Percentiles rank a stretch among this genome's conserved stretches.
Evolutionary conservation across 2,329 filamentous ascomycete genomes (phyloP).

Genomic region (Penicillium olsonii): DNA sequence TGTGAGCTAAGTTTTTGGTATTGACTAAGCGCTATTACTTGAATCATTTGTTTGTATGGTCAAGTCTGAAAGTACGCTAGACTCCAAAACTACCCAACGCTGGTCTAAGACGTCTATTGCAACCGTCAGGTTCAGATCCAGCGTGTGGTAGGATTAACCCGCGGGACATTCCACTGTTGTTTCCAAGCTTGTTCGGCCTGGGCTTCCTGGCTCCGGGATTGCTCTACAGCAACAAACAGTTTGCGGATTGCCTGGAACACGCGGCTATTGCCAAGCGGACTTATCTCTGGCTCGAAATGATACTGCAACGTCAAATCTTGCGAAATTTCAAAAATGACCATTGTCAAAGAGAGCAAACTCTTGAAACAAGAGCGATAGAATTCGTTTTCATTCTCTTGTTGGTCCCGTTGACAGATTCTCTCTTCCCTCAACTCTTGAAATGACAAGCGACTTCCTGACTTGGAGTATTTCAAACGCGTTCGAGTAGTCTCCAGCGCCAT

Average conservation of each 20-base stretch:
- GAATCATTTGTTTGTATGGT: no score
- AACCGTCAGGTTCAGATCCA: no score
- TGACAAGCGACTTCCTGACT: slow-evolving; percentile 3
- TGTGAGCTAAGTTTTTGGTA: no score
- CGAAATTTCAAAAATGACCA: background rate
- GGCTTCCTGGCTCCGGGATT: slow-evolving; percentile 8
- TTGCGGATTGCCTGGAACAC: slow-evolving; percentile 1
- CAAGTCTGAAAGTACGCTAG: no score
- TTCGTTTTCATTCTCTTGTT: slow-evolving; percentile 14
- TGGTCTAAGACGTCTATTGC: no score
- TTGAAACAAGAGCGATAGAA: slow-evolving; percentile 12
- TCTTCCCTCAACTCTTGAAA: slow-evolving; percentile 3
- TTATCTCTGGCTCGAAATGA: slow-evolving; percentile 9
- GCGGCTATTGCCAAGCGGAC: background rate
- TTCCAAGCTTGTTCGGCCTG: slow-evolving; percentile 10
- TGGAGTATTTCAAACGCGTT: slow-evolving; percentile 10
- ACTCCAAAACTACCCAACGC: no score
- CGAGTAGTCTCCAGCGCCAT: slow-evolving; percentile 22
- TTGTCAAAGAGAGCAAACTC: slow-evolving; percentile 7
- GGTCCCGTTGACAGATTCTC: slow-evolving; percentile 9
- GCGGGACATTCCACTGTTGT: slow-evolving; percentile 10
- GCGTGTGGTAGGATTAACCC: no score
- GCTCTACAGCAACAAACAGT: slow-evolving; percentile 5
- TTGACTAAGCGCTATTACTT: no score
- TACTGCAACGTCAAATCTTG: slow-evolving; percentile 7